Base-by-base conservation (phyloP, 1,284 basidiomycete species). In the Ustilago curta region DNA sequence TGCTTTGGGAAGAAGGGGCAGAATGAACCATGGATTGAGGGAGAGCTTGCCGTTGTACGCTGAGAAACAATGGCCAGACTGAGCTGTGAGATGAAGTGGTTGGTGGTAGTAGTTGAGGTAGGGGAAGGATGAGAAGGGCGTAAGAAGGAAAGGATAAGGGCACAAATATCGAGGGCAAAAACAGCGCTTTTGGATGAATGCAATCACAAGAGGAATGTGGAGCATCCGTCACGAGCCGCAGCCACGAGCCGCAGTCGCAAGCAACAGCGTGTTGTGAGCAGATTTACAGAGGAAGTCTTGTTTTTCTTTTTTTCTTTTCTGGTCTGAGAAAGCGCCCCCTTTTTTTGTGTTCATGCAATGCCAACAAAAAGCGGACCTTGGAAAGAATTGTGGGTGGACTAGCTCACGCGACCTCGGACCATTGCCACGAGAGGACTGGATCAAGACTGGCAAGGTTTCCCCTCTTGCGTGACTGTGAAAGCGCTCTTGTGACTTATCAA, bases 21-120 rank as follows among this genome's bases (percentile, higher is more conserved):
- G 62, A 8, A 19, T 53, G 42, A 29, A 65, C 68, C 61, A 70
- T 64, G 50, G 50, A 60, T 64, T 18, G 42, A 53, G 18, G 19
- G 21, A 8, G 18, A 35, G 23, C 35, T n/a, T 18, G 31, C 19
- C 47, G 42, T 29, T 23, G 44, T 32, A 32, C 32, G 27, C 8
- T 21, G 35, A 31, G 32, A 3, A 7, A 18, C n/a, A n/a, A n/a
- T 21, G 43, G 39, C 18, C 31, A 31, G 35, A 21, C 40, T 47
- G 16, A 16, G 43, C n/a, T 23, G 16, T 47, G 21, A 21, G 31
- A 25, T n/a, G 8, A 9, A 8, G 31, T 14, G 27, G 7, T 43
- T 27, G 37, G n/a, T 49, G 53, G 21, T 47, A 14, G 14, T n/a
- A 14, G 11, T 16, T 21, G 48, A 51, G 12, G 49, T 7, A 3